Percentiles rank a stretch among this genome's conserved stretches.
phyloP scores from a whole-genome alignment of 306 rosid species.

The Quercus berberidifolia region DNA sequence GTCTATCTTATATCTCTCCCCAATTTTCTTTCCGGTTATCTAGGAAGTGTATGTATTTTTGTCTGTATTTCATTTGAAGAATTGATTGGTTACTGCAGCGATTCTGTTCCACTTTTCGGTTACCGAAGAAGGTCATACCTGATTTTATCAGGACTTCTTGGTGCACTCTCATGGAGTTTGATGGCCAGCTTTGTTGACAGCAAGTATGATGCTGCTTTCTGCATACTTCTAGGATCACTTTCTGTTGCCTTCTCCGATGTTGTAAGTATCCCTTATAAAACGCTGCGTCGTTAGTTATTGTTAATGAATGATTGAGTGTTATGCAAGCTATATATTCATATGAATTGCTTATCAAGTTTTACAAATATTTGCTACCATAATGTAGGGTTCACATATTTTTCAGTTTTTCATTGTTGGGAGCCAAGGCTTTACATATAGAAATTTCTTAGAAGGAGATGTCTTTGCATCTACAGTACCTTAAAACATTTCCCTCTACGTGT shows the following conservation, averaged over 20 bases:
- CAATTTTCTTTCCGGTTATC: slow-evolving; percentile 3
- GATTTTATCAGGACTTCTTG: slow-evolving; percentile 92
- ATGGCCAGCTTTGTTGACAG: slow-evolving; percentile 81
- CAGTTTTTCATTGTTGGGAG: background rate
- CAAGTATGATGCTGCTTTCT: slow-evolving; percentile 81
- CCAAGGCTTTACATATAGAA: background rate
- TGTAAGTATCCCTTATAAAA: slow-evolving; percentile 51
- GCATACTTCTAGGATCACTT: slow-evolving; percentile 91
- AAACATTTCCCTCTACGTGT: background rate
- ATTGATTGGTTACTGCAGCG: slow-evolving; percentile 51
- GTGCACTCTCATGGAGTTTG: slow-evolving; percentile 92
- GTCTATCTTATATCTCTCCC: slow-evolving; percentile 8
- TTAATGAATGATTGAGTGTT: background rate
- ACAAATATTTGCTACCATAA: background rate
- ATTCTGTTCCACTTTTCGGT: slow-evolving; percentile 96
- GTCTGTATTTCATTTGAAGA: background rate
- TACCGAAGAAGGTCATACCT: slow-evolving; percentile 95
- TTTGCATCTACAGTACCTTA: background rate
- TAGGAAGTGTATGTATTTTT: background rate
- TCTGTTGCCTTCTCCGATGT: slow-evolving; percentile 99
- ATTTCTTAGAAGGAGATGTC: background rate
- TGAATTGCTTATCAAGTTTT: background rate
- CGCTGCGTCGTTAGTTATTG: background rate
- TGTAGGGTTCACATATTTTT: too few species aligned
- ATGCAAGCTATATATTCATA: slow-evolving; percentile 1